phyloP scores from a whole-genome alignment of 176 grass and related monocot species.

The Oryza rufipogon region DNA sequence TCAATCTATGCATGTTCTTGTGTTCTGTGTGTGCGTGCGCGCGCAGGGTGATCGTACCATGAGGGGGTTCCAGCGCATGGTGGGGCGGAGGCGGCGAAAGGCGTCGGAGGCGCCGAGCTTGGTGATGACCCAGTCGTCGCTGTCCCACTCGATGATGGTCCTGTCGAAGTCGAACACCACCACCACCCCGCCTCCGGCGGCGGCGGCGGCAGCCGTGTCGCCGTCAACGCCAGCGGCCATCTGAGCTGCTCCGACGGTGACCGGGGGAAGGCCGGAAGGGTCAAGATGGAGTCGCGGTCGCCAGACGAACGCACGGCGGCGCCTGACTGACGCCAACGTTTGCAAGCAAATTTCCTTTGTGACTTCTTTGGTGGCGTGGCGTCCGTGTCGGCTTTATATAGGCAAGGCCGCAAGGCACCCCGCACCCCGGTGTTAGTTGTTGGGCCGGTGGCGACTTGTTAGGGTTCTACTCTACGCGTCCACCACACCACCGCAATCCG shows the following conservation, averaged over 20 bases:
- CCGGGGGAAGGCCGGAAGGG: background rate
- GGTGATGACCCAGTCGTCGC: constrained; percentile 79
- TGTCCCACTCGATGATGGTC: constrained; percentile 90
- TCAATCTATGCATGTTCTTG: background rate
- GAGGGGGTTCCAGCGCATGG: constrained; percentile 78
- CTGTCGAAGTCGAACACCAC: constrained; percentile 90
- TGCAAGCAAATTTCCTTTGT: constrained; percentile 5
- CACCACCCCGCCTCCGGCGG: constrained; percentile 27
- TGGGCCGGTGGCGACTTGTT: background rate
- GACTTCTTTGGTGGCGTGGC: background rate
- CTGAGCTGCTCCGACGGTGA: no score
- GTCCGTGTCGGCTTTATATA: constrained; percentile 22
- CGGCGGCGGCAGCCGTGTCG: background rate
- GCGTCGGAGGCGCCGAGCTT: constrained; percentile 59
- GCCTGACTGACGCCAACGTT: background rate
- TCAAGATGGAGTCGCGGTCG: background rate
- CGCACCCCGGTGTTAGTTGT: background rate
- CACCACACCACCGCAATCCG: background rate
- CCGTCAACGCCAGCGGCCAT: background rate
- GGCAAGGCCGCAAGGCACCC: background rate
- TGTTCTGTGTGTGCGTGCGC: background rate
- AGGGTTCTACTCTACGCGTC: background rate
- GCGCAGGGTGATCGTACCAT: constrained; percentile 44
- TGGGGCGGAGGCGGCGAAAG: constrained; percentile 60
- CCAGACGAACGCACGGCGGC: background rate